These are phyloP conservation scores for Aspergillus bridgeri DNA, from an alignment of 495 filamentous ascomycete genomes.

Conservation along the genomic window DNA sequence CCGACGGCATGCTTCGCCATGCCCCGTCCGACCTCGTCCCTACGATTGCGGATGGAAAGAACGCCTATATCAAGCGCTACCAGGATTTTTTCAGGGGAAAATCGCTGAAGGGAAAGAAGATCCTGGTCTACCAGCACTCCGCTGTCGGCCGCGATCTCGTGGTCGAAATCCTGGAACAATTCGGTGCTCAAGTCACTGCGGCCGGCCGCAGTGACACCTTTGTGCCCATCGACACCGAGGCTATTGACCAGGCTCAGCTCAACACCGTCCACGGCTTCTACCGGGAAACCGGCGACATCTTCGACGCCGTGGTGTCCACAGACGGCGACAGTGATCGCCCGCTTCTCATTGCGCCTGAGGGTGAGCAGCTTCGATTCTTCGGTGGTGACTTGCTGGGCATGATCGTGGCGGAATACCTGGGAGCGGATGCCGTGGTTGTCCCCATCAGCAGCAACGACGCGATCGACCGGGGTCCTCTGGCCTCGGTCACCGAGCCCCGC, in stretches of 20 bases:
- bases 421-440: conserved; percentile 24
- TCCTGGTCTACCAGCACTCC: conserved; percentile 29
- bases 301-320: conserved; percentile 24
- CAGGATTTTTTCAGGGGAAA: conserved; percentile 24
- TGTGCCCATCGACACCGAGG: conserved; percentile 29
- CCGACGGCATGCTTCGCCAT: conserved; percentile 23
- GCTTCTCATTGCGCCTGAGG: conserved; percentile 22
- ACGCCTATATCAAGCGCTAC: conserved; percentile 24
- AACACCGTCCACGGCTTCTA: conserved; percentile 19
- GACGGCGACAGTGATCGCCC: conserved; percentile 30
- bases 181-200: conserved; percentile 22
- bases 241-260: conserved; percentile 27
- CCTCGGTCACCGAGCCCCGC: conserved; percentile 17
- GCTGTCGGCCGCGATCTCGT: conserved; percentile 26
- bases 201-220: conserved; percentile 27
- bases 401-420: conserved; percentile 22
- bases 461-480: conserved; percentile 22
- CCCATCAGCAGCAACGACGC: conserved; percentile 29
- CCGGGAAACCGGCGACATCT: conserved; percentile 15
- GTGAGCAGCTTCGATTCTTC: conserved; percentile 24
- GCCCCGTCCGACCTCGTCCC: conserved; percentile 6
- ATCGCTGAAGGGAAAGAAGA: conserved; percentile 20
- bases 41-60: conserved; percentile 10
- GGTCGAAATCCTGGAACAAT: conserved; percentile 17
- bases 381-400: conserved; percentile 26